A percentile compares a stretch with the other conserved stretches of the same genome.
Conservation (phyloP, 352 stramenopile genomes). For the Globisporangium middletonii region DNA sequence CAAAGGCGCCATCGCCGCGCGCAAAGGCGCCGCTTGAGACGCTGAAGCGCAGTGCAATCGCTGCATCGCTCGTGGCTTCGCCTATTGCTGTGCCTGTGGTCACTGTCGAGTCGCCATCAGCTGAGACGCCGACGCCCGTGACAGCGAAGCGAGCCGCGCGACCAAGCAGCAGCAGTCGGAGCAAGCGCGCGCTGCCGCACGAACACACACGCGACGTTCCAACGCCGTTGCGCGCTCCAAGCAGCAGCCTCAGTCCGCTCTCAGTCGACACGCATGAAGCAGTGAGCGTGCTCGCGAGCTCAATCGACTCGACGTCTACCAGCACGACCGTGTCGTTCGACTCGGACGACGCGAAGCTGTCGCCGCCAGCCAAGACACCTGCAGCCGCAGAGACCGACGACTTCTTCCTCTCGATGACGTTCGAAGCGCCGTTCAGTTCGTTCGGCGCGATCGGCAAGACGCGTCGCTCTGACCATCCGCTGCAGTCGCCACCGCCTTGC, state of each 20-base stretch:
- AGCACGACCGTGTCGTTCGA: slow-evolving; percentile 13
- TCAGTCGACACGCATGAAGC: slow-evolving; percentile 1
- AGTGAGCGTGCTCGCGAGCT: slow-evolving; percentile 2
- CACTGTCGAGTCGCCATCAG: neutral
- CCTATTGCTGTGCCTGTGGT: neutral
- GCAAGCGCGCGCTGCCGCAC: neutral
- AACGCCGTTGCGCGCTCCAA: neutral
- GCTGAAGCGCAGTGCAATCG: no score
- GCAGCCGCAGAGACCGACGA: neutral
- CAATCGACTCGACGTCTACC: slow-evolving; percentile 10
- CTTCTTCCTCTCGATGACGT: slow-evolving; percentile 12
- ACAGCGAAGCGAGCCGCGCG: slow-evolving; percentile 1
- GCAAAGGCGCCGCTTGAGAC: no score
- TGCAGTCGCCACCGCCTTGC: neutral
- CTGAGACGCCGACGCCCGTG: neutral
- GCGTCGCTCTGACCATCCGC: neutral
- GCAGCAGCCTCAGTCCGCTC: neutral
- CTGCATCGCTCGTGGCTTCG: no score
- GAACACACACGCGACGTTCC: neutral
- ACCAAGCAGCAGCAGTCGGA: neutral
- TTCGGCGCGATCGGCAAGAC: slow-evolving; percentile 13
- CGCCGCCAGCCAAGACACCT: neutral
- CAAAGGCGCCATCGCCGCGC: no score
- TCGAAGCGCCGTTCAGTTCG: slow-evolving; percentile 11
- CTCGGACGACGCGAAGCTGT: slow-evolving; percentile 10